Evolutionary conservation across 1,284 basidiomycete species (phyloP).

Genomic region (Kwoniella shivajii): DNA sequence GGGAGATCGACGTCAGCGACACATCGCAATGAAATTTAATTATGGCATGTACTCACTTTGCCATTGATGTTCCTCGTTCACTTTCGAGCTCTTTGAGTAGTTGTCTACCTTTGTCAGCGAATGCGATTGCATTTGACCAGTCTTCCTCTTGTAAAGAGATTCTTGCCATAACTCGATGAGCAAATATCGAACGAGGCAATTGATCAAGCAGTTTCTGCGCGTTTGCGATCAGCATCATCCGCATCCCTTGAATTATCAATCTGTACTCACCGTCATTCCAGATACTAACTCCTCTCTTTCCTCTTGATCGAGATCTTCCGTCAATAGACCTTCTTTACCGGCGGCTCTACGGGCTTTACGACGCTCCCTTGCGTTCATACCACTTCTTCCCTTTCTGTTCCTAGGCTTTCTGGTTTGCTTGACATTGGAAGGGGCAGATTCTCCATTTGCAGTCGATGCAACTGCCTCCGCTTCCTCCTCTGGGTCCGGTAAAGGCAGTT

Average conservation of each 20-base stretch:
- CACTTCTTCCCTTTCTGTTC: conserved; percentile 25
- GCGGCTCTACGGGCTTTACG: conserved; percentile 37
- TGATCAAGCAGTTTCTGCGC: conserved; percentile 37
- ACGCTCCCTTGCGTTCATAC: conserved; percentile 40
- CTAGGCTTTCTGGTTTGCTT: conserved; percentile 27
- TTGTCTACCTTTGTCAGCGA: conserved; percentile 69
- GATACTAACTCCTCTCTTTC: conserved; percentile 50
- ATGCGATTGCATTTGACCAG: conserved; percentile 71
- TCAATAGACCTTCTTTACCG: conserved; percentile 36
- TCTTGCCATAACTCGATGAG: conserved; percentile 69
- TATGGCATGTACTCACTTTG: conserved; percentile 41
- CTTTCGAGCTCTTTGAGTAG: conserved; percentile 63
- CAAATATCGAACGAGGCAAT: conserved; percentile 67
- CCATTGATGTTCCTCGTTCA: conserved; percentile 64
- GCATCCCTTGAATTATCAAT: too few relatives aligned
- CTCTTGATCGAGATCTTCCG: conserved; percentile 45
- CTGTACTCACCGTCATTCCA: conserved; percentile 41
- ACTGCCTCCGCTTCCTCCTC: conserved; percentile 49
- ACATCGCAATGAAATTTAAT: not conserved
- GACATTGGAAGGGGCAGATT: conserved; percentile 30
- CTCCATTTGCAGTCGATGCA: conserved; percentile 23
- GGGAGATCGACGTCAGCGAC: not conserved
- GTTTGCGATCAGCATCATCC: not conserved
- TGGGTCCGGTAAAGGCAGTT: conserved; percentile 58
- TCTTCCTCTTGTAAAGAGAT: conserved; percentile 77